Percentiles rank a stretch among this genome's conserved stretches.
Conservation (phyloP, 2,329 filamentous ascomycete species). For the Colletotrichum paranaense region DNA sequence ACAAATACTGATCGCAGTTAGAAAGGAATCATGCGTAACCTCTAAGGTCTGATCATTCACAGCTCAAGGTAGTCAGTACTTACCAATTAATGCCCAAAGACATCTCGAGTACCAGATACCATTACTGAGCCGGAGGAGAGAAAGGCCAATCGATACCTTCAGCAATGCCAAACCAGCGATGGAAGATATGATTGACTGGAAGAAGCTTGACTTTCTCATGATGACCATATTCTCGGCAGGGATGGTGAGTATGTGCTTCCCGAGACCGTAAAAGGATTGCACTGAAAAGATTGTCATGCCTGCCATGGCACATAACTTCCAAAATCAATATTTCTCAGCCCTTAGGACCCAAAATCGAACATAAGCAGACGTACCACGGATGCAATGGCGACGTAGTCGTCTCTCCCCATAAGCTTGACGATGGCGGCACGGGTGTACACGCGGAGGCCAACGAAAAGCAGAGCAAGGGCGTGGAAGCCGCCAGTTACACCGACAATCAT, state of each 20-base stretch:
- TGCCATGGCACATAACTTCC: slow-evolving; percentile 41
- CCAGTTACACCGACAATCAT: slow-evolving; percentile 39
- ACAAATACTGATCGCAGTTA: slow-evolving; percentile 31
- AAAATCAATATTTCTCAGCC: background rate
- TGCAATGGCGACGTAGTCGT: slow-evolving; percentile 43
- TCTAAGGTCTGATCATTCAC: too few relatives aligned
- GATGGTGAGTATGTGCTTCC: slow-evolving; percentile 54
- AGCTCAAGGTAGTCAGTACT: background rate
- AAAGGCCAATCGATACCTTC: slow-evolving; percentile 40
- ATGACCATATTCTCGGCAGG: slow-evolving; percentile 43
- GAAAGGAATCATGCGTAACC: too few relatives aligned
- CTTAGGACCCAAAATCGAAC: too few relatives aligned
- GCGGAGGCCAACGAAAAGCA: slow-evolving; percentile 34
- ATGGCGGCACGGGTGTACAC: slow-evolving; percentile 38
- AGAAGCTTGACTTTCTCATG: slow-evolving; percentile 55
- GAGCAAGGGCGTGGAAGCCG: slow-evolving; percentile 39
- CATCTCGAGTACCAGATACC: slow-evolving; percentile 40
- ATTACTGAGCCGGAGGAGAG: slow-evolving; percentile 37
- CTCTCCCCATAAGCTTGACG: slow-evolving; percentile 40
- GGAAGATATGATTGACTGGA: slow-evolving; percentile 59
- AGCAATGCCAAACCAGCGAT: slow-evolving; percentile 33
- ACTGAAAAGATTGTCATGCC: slow-evolving; percentile 51
- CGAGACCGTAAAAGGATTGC: slow-evolving; percentile 57
- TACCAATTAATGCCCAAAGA: slow-evolving; percentile 40
- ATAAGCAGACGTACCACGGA: slow-evolving; percentile 38